Percentiles rank a stretch among this genome's conserved stretches.
These are phyloP conservation scores for Eucalyptus marginata DNA, from an alignment of 345 rosid species.

Conservation along the genomic window DNA sequence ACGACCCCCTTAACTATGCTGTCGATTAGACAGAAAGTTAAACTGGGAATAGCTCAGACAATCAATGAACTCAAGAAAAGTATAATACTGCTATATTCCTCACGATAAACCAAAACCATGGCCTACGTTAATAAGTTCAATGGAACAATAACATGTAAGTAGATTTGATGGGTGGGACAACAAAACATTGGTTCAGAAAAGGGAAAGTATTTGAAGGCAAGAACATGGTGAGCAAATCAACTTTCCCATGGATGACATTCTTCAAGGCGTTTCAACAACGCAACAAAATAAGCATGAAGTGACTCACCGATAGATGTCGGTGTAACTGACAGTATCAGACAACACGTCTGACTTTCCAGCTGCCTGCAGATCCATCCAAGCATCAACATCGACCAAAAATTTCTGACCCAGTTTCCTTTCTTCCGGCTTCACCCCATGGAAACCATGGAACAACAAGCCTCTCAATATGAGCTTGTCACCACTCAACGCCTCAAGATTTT, in stretches of 20 bases:
- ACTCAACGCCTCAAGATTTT: not conserved
- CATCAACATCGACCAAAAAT: slow-evolving; percentile 82
- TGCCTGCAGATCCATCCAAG: slow-evolving; percentile 70
- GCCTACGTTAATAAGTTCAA: not conserved
- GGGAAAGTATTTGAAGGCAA: not conserved
- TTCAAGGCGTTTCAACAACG: fast-evolving
- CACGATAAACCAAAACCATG: not conserved
- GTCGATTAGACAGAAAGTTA: not conserved
- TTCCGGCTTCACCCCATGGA: slow-evolving; percentile 76
- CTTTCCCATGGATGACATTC: not conserved
- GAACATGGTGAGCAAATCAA: not conserved
- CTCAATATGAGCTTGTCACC: slow-evolving; percentile 71
- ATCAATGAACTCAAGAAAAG: not conserved
- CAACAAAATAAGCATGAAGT: not conserved
- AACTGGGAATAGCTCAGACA: not conserved
- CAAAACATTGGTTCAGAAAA: not conserved
- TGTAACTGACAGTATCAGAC: slow-evolving; percentile 64
- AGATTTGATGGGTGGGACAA: not conserved
- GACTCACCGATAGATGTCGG: slow-evolving; percentile 68
- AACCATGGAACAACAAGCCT: slow-evolving; percentile 78
- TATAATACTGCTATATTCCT: not conserved
- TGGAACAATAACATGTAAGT: not conserved
- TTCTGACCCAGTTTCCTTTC: slow-evolving; percentile 71
- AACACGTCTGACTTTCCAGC: slow-evolving; percentile 68
- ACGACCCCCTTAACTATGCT: slow-evolving; percentile 61